A percentile compares a stretch with the other conserved stretches of the same genome.
phyloP scores from a whole-genome alignment of 139 green algal species.

The Closterium sp. region DNA sequence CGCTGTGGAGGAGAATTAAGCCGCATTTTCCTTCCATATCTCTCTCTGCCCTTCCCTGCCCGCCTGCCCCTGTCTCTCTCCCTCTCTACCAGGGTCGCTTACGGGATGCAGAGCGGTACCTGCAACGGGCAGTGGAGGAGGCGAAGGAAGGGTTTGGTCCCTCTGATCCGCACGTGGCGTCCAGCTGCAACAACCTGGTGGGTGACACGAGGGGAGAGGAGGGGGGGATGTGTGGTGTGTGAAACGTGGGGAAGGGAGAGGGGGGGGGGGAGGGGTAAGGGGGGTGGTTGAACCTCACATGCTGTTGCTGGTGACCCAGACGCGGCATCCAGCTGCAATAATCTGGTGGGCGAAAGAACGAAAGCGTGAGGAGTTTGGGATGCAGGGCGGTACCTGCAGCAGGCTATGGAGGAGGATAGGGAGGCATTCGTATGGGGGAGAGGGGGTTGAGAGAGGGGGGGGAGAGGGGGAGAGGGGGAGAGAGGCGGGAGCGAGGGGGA shows the following conservation, averaged over 20 bases:
- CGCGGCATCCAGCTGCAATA: no score
- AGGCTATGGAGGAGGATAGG: no score
- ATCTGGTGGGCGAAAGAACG: no score
- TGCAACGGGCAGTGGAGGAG: slow-evolving; percentile 51
- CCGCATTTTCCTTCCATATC: background rate
- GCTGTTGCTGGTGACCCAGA: no score
- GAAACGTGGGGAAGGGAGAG: background rate
- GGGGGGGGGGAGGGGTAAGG: background rate
- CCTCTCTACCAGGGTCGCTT: slow-evolving; percentile 10
- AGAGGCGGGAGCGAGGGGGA: background rate
- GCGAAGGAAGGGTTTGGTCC: slow-evolving; percentile 54
- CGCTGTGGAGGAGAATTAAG: background rate
- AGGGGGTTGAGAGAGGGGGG: background rate
- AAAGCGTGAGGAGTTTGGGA: no score
- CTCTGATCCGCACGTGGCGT: slow-evolving; percentile 55
- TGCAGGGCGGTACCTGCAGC: no score
- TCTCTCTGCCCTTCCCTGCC: background rate
- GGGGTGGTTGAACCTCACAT: no score
- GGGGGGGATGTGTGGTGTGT: background rate
- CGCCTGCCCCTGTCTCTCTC: background rate
- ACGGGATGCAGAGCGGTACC: slow-evolving; percentile 50
- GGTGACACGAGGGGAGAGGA: background rate
- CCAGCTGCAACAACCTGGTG: slow-evolving; percentile 56
- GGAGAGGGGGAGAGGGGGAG: background rate
- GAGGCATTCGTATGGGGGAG: no score